A percentile compares a stretch with the other conserved stretches of the same genome.
These are phyloP conservation scores for Alnus glutinosa DNA, from an alignment of 306 rosid genomes.

Conservation along the genomic window DNA sequence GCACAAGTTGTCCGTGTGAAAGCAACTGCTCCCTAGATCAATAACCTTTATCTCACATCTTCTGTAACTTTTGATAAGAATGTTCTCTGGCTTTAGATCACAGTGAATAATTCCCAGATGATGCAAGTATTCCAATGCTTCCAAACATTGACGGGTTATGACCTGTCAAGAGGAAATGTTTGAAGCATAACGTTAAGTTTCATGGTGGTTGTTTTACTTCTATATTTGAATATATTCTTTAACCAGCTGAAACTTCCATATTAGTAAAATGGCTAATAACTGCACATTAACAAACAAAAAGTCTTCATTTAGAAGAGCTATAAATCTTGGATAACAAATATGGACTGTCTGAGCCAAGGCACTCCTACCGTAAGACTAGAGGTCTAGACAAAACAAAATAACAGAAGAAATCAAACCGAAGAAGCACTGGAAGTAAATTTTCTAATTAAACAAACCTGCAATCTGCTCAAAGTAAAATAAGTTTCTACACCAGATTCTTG, in stretches of 20 bases:
- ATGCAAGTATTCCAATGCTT: constrained; percentile 92
- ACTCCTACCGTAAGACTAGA: neutral
- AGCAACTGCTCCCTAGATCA: constrained; percentile 99
- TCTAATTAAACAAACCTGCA: constrained; percentile 72
- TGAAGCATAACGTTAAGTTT: constrained; percentile 25
- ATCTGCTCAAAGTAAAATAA: constrained; percentile 75
- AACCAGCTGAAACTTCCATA: constrained; percentile 18
- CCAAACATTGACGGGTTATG: constrained; percentile 86
- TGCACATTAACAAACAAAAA: constrained; percentile 1
- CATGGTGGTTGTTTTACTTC: constrained; percentile 14
- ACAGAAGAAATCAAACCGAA: constrained; percentile 1
- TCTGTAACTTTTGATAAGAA: constrained; percentile 81
- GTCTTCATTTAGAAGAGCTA: constrained; percentile 3
- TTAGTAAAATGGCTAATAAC: constrained; percentile 11
- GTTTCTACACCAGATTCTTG: constrained; percentile 88
- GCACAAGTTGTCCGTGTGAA: constrained; percentile 77
- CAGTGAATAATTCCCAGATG: constrained; percentile 87
- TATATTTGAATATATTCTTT: neutral
- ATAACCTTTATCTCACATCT: constrained; percentile 90
- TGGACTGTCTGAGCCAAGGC: constrained; percentile 1
- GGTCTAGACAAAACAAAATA: neutral
- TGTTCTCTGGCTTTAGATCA: constrained; percentile 95
- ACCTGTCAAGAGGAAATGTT: constrained; percentile 45
- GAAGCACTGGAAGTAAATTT: constrained; percentile 17
- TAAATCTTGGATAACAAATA: constrained; percentile 7